Conservation (phyloP, 129 eudicot species). For the Mikania micrantha region DNA sequence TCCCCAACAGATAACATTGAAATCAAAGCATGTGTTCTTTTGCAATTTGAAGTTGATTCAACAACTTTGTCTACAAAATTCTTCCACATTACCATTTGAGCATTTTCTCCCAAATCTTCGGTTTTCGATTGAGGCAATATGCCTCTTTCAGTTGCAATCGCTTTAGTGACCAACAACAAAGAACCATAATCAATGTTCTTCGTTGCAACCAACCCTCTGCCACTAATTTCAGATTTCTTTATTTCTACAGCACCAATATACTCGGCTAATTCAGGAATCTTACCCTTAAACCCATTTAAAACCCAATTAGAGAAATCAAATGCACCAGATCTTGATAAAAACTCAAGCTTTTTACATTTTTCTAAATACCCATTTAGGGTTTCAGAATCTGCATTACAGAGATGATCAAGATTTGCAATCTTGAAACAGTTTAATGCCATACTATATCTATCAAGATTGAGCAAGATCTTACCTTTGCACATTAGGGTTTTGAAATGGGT, state of each 20-base stretch:
- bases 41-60: slow-evolving; percentile 44
- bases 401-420: slow-evolving; percentile 47
- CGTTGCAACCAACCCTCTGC: slow-evolving; percentile 66
- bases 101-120: slow-evolving; percentile 45
- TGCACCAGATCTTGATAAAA: slow-evolving; percentile 57
- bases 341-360: slow-evolving; percentile 63
- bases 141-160: slow-evolving; percentile 76
- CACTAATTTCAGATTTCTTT: slow-evolving; percentile 78
- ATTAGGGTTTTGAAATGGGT: slow-evolving; percentile 65
- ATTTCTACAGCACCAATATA: slow-evolving; percentile 68
- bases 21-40: slow-evolving; percentile 40
- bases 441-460: slow-evolving; percentile 49
- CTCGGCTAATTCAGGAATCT: slow-evolving; percentile 66
- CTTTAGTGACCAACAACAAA: slow-evolving; percentile 65
- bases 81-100: slow-evolving; percentile 86
- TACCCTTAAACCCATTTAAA: slow-evolving; percentile 54
- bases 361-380: slow-evolving; percentile 48
- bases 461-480: slow-evolving; percentile 74
- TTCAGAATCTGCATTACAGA: slow-evolving; percentile 38
- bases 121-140: slow-evolving; percentile 48
- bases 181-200: slow-evolving; percentile 68
- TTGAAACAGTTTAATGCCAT: slow-evolving; percentile 60
- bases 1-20: slow-evolving; percentile 54
- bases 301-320: slow-evolving; percentile 78
- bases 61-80: slow-evolving; percentile 67